phyloP scores from a whole-genome alignment of 306 rosid species.

The Mimosa pudica region DNA sequence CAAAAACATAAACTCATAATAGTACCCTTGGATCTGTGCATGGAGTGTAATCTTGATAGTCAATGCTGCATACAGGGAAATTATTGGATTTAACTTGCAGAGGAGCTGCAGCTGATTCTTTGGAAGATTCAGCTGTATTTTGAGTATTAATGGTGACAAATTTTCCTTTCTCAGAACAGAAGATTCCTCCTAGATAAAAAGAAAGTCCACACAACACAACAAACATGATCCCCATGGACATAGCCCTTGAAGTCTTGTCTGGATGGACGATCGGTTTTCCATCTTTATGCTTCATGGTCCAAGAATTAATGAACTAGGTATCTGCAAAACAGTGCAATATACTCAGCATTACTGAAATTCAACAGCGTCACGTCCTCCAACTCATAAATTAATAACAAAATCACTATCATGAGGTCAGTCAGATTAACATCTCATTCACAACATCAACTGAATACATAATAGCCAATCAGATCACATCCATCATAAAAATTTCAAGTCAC shows the following conservation, averaged over 20 bases:
- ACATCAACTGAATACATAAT: slow-evolving; percentile 14
- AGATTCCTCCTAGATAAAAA: slow-evolving; percentile 90
- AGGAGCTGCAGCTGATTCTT: slow-evolving; percentile 45
- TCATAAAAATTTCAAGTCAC: slow-evolving; percentile 11
- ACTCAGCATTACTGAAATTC: slow-evolving; percentile 6
- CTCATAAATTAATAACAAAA: background rate
- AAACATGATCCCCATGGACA: slow-evolving; percentile 54
- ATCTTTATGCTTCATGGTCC: slow-evolving; percentile 87
- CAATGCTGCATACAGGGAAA: slow-evolving; percentile 70
- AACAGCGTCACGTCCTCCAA: slow-evolving; percentile 1
- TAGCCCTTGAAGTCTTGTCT: slow-evolving; percentile 51
- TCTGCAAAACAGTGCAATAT: slow-evolving; percentile 48
- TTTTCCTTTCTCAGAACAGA: slow-evolving; percentile 56
- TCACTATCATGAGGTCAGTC: background rate
- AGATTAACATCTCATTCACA: slow-evolving; percentile 13
- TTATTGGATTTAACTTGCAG: slow-evolving; percentile 51
- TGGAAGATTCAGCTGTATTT: slow-evolving; percentile 49
- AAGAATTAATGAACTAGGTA: slow-evolving; percentile 36
- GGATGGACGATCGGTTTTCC: slow-evolving; percentile 65
- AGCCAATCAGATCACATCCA: slow-evolving; percentile 18
- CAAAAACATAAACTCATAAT: background rate
- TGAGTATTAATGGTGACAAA: slow-evolving; percentile 34
- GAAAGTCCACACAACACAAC: slow-evolving; percentile 76
- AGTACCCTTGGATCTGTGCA: slow-evolving; percentile 98
- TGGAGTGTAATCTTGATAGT: slow-evolving; percentile 93